Evolutionary conservation across 1,284 basidiomycete species (phyloP), one percentile per base, ranked within the genome.

Genomic region (Ganoderma lingzhi): DNA sequence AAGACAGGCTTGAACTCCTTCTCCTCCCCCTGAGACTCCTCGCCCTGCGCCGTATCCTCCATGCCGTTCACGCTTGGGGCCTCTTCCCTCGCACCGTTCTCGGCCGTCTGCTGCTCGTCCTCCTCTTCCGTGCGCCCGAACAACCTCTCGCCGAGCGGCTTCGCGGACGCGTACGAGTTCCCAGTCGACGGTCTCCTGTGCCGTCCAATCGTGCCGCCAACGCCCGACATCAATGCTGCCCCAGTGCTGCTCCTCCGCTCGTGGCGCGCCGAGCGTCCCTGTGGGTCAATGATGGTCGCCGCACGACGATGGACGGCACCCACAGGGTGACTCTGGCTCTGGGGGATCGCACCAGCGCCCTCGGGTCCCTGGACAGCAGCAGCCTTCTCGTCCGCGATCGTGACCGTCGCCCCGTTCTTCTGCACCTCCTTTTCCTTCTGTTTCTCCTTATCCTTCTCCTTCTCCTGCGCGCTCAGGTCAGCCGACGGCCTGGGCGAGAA

Each of bases 1-100:
- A 94, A 96, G 35, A 96, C 89, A 10, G 95, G 94, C 82, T 96
- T 97, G 77, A 93, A 91, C 64, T 95, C 93, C 79, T 88, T 90
- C 78, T 83, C 70, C 77, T 87, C 87, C 14, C 37, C 39, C 28
- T 61, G 59, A 6, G 35, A 28, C 59, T 61, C 59, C 14, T 61
- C 59, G 65, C 83, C 82, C 70, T 83, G 72, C 30, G 67, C 79
- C 51, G 79, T 79, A 67, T 78, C 80, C 60, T 77, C 80, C 48
- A 79, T 79, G 15, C 32, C 61, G 17, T 44, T 42, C 28, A 68
- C 72, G 39, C 74, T 79, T 59, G 67, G 60, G 78, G 78, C 65
- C 63, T 75, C 77, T 59, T 75, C 67, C 39, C 70, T 74, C 28
- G 81, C 82, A 71, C 86, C 85, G 56, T 80, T 79, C 70, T 86